Percentiles rank a stretch among this genome's conserved stretches.
These are phyloP conservation scores for Debaryomyces sp. DNA, from an alignment of 1,139 yeast genomes.

Conservation along the genomic window DNA sequence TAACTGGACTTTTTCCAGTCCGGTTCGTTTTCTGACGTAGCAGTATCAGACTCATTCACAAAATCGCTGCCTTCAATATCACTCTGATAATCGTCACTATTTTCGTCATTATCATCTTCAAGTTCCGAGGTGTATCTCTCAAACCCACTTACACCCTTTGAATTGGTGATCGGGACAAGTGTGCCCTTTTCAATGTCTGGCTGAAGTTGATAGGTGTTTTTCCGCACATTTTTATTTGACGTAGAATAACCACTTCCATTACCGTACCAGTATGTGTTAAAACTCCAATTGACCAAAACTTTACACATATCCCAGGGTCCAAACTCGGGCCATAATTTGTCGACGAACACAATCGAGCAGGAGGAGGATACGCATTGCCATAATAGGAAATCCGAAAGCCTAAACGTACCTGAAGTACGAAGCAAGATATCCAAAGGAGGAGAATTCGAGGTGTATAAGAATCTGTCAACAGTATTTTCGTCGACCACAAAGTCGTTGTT, in stretches of 20 bases:
- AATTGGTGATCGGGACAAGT: not conserved
- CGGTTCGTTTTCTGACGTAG: conserved; percentile 24
- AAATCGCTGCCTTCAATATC: conserved; percentile 19
- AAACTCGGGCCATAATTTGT: conserved; percentile 90
- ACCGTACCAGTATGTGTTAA: conserved; percentile 50
- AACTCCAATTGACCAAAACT: conserved; percentile 45
- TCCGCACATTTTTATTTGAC: conserved; percentile 4
- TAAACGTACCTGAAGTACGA: conserved; percentile 83
- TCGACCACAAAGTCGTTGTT: conserved; percentile 33
- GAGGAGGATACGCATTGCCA: conserved; percentile 73
- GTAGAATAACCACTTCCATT: conserved; percentile 29
- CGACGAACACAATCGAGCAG: conserved; percentile 73
- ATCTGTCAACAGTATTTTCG: conserved; percentile 49
- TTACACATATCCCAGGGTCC: conserved; percentile 50
- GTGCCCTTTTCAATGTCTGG: not conserved
- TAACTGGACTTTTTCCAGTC: conserved; percentile 7
- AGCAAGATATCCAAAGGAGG: conserved; percentile 83
- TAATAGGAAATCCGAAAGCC: conserved; percentile 86
- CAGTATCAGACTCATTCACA: conserved; percentile 25
- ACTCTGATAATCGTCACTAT: conserved; percentile 13
- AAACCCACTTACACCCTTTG: conserved; percentile 8
- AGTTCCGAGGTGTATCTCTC: conserved; percentile 10
- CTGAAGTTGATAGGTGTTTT: not conserved
- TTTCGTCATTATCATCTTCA: conserved; percentile 14
- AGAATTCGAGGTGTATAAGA: conserved; percentile 65